Conservation (phyloP, 2,329 filamentous ascomycete species). For the Phaeomoniella chlamydospora region DNA sequence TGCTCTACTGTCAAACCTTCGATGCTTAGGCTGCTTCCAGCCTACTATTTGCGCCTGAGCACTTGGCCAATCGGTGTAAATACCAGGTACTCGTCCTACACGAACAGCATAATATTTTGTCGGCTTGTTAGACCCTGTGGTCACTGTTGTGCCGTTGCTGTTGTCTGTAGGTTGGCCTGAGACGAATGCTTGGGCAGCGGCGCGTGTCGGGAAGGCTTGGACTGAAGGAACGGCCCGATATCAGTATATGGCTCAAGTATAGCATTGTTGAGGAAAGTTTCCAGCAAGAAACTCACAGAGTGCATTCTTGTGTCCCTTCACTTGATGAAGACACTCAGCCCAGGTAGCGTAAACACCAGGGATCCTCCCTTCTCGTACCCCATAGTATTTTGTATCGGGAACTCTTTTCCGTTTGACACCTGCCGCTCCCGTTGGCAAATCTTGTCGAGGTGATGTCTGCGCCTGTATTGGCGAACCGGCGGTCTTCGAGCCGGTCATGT, state of each 20-base stretch:
- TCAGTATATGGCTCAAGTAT: not conserved
- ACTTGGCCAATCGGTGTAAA: slow-evolving; percentile 53
- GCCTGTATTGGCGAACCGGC: not conserved
- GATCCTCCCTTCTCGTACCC: slow-evolving; percentile 43
- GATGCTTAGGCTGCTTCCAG: slow-evolving; percentile 53
- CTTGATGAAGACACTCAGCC: slow-evolving; percentile 46
- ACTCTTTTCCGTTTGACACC: slow-evolving; percentile 38
- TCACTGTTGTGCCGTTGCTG: slow-evolving; percentile 40
- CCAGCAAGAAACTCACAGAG: slow-evolving; percentile 40
- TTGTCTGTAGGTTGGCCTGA: not conserved
- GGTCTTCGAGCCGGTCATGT: not conserved
- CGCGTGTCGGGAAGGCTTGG: slow-evolving; percentile 60
- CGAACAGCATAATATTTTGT: slow-evolving; percentile 45
- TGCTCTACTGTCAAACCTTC: slow-evolving; percentile 50
- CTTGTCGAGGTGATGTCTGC: not conserved
- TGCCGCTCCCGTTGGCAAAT: not conserved
- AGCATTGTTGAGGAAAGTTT: not conserved
- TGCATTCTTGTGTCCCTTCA: slow-evolving; percentile 50
- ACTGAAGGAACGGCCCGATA: slow-evolving; percentile 33
- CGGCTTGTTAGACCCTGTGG: slow-evolving; percentile 6
- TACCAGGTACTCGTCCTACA: slow-evolving; percentile 41
- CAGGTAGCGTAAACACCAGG: slow-evolving; percentile 52
- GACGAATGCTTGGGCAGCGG: slow-evolving; percentile 68
- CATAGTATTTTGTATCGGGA: slow-evolving; percentile 43
- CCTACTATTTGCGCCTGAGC: slow-evolving; percentile 61